Conservation (phyloP, 139 green algal species). For the Closterium sp. region DNA sequence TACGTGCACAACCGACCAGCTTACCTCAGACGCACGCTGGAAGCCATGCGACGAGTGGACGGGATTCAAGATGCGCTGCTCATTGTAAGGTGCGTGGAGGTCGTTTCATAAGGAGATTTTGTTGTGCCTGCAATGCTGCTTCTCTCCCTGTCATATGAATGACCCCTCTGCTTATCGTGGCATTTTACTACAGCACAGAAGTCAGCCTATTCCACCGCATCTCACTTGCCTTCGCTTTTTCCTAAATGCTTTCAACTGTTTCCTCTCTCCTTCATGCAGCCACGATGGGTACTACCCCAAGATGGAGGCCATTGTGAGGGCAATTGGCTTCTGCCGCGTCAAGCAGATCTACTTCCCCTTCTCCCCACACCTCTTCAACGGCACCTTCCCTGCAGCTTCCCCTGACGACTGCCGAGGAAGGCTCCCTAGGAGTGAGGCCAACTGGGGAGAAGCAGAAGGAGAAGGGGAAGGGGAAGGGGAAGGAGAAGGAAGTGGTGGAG, state of each 20-base stretch:
- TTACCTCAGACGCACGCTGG: constrained; percentile 18
- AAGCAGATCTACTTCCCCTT: constrained; percentile 51
- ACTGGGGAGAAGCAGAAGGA: background rate
- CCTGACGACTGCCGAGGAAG: constrained; percentile 36
- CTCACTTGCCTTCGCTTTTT: background rate
- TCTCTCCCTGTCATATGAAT: background rate
- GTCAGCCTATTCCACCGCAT: no score
- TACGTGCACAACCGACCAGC: constrained; percentile 47
- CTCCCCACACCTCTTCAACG: constrained; percentile 38
- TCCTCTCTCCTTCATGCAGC: background rate
- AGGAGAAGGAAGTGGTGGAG: background rate
- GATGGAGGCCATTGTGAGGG: constrained; percentile 33
- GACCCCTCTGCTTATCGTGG: background rate
- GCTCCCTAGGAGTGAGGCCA: background rate
- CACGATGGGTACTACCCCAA: constrained; percentile 39
- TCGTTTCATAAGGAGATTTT: background rate
- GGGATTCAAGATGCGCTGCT: constrained; percentile 46
- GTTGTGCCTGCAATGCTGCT: background rate
- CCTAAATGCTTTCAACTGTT: background rate
- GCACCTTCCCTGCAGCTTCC: constrained; percentile 22
- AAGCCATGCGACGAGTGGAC: constrained; percentile 15
- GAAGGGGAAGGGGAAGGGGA: background rate
- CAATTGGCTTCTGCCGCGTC: constrained; percentile 36
- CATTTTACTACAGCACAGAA: background rate
- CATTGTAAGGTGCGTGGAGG: constrained; percentile 26